Evolutionary conservation across 345 rosid genomes (phyloP), one percentile per base, ranked within the genome.

Genomic region (Eucalyptus rudis): DNA sequence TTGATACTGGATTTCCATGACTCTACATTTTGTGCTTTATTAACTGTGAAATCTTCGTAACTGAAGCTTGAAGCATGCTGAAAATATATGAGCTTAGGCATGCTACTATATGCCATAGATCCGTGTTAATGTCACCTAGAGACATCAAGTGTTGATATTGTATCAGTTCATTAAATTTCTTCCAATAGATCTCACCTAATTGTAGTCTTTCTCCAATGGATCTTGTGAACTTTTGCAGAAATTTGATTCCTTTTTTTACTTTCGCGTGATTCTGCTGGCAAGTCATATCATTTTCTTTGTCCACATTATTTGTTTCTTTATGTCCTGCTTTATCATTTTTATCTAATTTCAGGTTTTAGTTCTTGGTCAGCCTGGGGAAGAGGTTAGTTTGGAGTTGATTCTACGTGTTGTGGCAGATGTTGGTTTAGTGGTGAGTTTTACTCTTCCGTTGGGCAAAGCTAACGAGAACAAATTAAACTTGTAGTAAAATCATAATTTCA

Each of bases 361-460:
- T 90, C 92, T 76, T 90, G 96, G 96, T 89, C 98, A 94, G 90
- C 95, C 94, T 7, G 98, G 96, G 51, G 96, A 92, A 91, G 98
- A 95, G 91, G 90, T 95, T 87, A 94, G 93, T 84, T 91, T 96
- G 93, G 97, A 96, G 93, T 92, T 96, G 91, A 94, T 95, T 91
- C 93, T 96, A 83, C 94, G 96, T 87, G 95, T 95, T 89, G 96
- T 95, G 87, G 98, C 98, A 59, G 97, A 96, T 94, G 98, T 96
- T 90, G 98, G 97, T 85, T 91, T 96, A 86, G 95, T 96, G 89
- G 98, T 95, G 90, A 91, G 95, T 89, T 17, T 24, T 86, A 52
- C 52, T 49, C 85, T 31, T 76, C 47, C 27, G 2, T 20, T 20
- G 8, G 29, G 47, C 47, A 40, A 40, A 76, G 84, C 84, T 40